Base-by-base conservation (phyloP, 2,329 filamentous ascomycete species). In the Colletotrichum gigasporum region DNA sequence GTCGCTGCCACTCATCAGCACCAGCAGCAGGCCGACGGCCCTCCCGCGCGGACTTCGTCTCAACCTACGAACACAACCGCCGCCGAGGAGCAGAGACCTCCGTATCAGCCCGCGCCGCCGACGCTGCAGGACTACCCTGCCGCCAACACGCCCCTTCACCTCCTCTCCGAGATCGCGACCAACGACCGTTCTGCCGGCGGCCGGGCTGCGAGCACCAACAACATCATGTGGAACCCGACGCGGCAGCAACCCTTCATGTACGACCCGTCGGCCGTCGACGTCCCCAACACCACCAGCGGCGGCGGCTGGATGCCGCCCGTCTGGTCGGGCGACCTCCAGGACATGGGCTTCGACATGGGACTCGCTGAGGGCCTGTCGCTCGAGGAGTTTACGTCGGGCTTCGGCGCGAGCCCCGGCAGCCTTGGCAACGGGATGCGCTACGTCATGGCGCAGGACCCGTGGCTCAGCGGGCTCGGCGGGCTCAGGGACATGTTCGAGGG, bases 161-260 rank as follows among this genome's bases (percentile, higher is more conserved):
- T 87, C 22, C 79, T 87, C 6, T 87, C 85, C 35, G 85, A 87
- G 68, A 81, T 87, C 32, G 85, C 85, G n/a, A 83, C 81, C 32
- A 80, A 81, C 51, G 78, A 81, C 42, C 67, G 67, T 32, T 69
- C 63, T 30, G 54, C 20, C 16, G 39, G 16, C 45, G 41, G 34
- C 32, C 70, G 68, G 11, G 14, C 14, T n/a, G n/a, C n/a, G n/a
- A n/a, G 44, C 67, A 37, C 44, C 59, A 50, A 42, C 39, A 56
- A 53, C 65, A 34, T 69, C 10, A 67, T 63, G 48, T 69, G 61
- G 66, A 69, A 66, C 61, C 70, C 61, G 63, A 66, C 56, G 70
- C 35, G 69, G 53, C 70, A 71, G 6, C 75, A 78, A 41, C 76
- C 76, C 5, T 78, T 78, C 69, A 76, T 80, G 69, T 79, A 77